phyloP scores from a whole-genome alignment of 345 rosid genomes.

The Clarkia xantiana region DNA sequence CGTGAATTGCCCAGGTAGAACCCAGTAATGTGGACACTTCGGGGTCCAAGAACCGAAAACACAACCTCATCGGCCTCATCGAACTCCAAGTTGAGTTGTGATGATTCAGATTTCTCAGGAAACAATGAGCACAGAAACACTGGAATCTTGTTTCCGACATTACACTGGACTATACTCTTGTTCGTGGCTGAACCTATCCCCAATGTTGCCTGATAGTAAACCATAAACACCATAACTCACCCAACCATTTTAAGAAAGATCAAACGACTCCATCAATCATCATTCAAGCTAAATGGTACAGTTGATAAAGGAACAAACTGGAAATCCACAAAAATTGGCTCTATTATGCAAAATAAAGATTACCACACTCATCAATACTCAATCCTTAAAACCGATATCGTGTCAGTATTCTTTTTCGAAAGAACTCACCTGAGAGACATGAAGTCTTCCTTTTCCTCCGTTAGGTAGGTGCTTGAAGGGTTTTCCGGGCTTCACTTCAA shows the following conservation, averaged over 20 bases:
- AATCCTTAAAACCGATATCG: no score
- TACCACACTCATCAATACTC: no score
- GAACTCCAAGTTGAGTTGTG: background rate
- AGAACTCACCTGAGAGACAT: conserved; percentile 41
- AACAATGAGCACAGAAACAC: background rate
- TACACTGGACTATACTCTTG: conserved; percentile 3
- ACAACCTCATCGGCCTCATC: background rate
- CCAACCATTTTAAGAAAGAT: background rate
- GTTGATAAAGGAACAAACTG: background rate
- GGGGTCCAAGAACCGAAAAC: conserved; percentile 2
- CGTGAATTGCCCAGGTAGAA: background rate
- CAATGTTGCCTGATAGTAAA: conserved; percentile 1
- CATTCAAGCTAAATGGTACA: no score
- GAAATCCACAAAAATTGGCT: background rate
- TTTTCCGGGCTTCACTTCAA: conserved; percentile 48
- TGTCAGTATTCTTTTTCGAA: background rate
- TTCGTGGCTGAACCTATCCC: background rate
- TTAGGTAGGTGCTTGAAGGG: conserved; percentile 31
- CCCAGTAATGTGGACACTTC: conserved; percentile 6
- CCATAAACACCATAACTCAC: background rate
- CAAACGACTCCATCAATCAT: no score
- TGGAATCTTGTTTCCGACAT: background rate
- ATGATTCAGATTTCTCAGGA: background rate
- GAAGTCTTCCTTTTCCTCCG: conserved; percentile 33
- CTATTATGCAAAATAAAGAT: background rate